Percentiles rank a stretch among this genome's conserved stretches.
These are phyloP conservation scores for Ogataea siamensis DNA, from an alignment of 805 yeast genomes.

Conservation along the genomic window DNA sequence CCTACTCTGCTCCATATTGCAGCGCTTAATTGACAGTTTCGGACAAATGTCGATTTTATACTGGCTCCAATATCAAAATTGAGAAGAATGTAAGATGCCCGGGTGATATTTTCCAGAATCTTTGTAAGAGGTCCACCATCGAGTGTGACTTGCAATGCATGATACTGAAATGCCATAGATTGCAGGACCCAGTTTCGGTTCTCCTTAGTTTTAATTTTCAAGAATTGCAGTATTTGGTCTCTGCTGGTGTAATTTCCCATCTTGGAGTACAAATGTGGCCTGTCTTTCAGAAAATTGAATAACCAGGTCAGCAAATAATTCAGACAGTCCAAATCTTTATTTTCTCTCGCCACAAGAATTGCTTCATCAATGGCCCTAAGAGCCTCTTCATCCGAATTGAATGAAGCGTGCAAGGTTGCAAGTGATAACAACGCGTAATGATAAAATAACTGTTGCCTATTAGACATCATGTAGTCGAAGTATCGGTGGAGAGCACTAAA, in stretches of 20 bases:
- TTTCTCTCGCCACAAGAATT: conserved; percentile 81
- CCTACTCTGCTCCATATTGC: conserved; percentile 56
- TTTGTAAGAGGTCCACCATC: conserved; percentile 47
- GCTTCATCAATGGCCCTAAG: conserved; percentile 83
- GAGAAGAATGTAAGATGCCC: conserved; percentile 54
- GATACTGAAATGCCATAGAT: conserved; percentile 65
- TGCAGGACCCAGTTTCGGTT: conserved; percentile 45
- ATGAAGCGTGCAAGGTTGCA: conserved; percentile 69
- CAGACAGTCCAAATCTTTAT: conserved; percentile 69
- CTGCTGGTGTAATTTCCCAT: conserved; percentile 43
- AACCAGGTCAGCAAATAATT: conserved; percentile 75
- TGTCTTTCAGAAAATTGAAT: conserved; percentile 62
- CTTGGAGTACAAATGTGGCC: conserved; percentile 52
- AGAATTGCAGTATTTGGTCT: conserved; percentile 63
- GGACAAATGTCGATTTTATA: conserved; percentile 39
- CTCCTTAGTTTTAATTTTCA: conserved; percentile 52
- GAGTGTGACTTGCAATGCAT: conserved; percentile 52
- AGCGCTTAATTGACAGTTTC: conserved; percentile 44
- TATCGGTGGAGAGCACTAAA: conserved; percentile 56
- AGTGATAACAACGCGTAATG: conserved; percentile 74
- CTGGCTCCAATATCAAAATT: conserved; percentile 40
- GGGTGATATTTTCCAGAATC: conserved; percentile 54
- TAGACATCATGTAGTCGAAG: conserved; percentile 75
- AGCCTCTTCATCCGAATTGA: conserved; percentile 66
- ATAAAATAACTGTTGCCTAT: conserved; percentile 59